Evolutionary conservation across 2,329 filamentous ascomycete species (phyloP).

Genomic region (Penicillium frequentans): DNA sequence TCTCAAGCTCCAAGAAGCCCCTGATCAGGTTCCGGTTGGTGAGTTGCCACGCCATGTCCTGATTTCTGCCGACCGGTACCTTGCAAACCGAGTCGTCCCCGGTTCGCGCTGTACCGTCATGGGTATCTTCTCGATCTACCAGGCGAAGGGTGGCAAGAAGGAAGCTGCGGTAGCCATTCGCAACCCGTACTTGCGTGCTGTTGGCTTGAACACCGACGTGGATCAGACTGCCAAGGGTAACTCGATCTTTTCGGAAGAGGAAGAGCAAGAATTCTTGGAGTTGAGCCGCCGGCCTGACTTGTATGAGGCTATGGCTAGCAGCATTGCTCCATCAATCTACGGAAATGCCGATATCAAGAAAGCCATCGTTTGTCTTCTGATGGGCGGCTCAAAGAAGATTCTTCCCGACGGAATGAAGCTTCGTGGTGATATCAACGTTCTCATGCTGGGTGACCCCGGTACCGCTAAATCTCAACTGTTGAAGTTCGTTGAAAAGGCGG

Average conservation of each 20-base stretch:
- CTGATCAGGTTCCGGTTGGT: conserved; percentile 95
- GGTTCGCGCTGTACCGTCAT: conserved; percentile 93
- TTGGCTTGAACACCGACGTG: conserved; percentile 86
- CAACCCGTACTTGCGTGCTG: conserved; percentile 89
- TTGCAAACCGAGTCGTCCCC: conserved; percentile 93
- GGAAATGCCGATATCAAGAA: conserved; percentile 97
- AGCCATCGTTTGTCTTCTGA: conserved; percentile 86
- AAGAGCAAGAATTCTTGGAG: conserved; percentile 94
- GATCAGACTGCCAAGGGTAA: conserved; percentile 86
- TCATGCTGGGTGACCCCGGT: conserved; percentile 94
- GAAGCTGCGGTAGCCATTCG: conserved; percentile 88
- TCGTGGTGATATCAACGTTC: conserved; percentile 95
- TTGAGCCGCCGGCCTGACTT: conserved; percentile 87
- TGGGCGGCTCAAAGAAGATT: conserved; percentile 97
- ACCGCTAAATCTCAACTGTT: conserved; percentile 96
- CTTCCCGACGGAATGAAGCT: conserved; percentile 96
- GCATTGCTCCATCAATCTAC: conserved; percentile 96
- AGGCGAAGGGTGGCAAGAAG: conserved; percentile 83
- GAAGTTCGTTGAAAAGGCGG: conserved; percentile 95
- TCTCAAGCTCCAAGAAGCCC: conserved; percentile 95
- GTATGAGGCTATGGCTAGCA: conserved; percentile 86
- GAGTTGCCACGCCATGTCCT: conserved; percentile 93
- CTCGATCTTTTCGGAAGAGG: conserved; percentile 84
- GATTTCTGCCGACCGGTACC: conserved; percentile 91
- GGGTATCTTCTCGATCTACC: conserved; percentile 97